Percentiles rank a stretch among this genome's conserved stretches.
Evolutionary conservation across 495 filamentous ascomycete species (phyloP).

Genomic region (Cladorrhinum samala): DNA sequence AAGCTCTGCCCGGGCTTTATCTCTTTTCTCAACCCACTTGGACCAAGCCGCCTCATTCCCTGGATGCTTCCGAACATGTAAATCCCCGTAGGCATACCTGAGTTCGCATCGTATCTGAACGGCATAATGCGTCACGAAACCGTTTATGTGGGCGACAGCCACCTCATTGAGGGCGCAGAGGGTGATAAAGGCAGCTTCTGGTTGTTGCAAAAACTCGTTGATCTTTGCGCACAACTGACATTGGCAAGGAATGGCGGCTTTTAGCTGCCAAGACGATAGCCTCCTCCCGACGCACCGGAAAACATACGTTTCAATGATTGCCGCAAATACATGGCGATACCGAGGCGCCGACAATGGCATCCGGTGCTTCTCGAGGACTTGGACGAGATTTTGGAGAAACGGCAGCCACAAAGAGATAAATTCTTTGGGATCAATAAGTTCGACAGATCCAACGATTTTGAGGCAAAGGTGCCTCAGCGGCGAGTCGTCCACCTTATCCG

Average conservation of each 20-base stretch:
- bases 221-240: slow-evolving; percentile 7
- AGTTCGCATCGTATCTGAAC: slow-evolving; percentile 2
- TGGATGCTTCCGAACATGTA: slow-evolving; percentile 1
- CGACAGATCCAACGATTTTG: slow-evolving; percentile 8
- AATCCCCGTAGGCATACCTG: neutral
- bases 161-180: neutral
- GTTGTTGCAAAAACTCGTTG: slow-evolving; percentile 2
- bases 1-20: neutral
- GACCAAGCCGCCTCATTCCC: neutral
- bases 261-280: neutral
- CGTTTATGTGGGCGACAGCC: neutral
- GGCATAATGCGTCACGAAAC: neutral
- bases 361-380: slow-evolving; percentile 4
- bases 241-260: neutral
- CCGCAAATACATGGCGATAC: slow-evolving; percentile 13
- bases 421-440: slow-evolving; percentile 2
- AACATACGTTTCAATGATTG: slow-evolving; percentile 11
- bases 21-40: neutral
- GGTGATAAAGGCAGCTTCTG: neutral
- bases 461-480: slow-evolving; percentile 8
- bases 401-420: slow-evolving; percentile 18
- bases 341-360: slow-evolving; percentile 6
- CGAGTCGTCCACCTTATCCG: neutral
- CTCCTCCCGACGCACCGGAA: slow-evolving; percentile 1
- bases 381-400: slow-evolving; percentile 9